Conservation (phyloP, 225 moss, liverwort and hornwort species). For the Polytrichum commune region DNA sequence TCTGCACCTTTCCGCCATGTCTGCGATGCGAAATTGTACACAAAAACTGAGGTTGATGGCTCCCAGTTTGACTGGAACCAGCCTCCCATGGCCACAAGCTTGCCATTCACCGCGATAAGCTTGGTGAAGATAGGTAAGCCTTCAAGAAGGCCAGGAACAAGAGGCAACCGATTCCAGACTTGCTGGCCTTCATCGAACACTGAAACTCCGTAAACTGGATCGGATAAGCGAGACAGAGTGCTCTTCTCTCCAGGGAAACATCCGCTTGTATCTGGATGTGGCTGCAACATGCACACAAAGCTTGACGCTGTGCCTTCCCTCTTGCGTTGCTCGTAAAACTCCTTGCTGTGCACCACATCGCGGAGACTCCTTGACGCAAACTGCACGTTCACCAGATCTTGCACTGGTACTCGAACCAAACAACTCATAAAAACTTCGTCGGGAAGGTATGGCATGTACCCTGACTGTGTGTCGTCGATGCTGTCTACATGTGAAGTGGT, state of each 20-base stretch:
- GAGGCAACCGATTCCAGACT: conserved; percentile 68
- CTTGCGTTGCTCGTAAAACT: conserved; percentile 57
- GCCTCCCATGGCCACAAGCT: conserved; percentile 70
- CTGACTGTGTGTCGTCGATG: neutral
- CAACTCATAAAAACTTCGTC: conserved; percentile 80
- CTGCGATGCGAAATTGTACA: conserved; percentile 65
- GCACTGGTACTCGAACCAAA: conserved; percentile 62
- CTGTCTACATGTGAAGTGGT: no score
- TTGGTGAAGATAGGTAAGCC: conserved; percentile 81
- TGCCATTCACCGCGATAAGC: conserved; percentile 43
- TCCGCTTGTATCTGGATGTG: conserved; percentile 19
- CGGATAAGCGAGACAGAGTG: conserved; percentile 18
- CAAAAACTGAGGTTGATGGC: conserved; percentile 58
- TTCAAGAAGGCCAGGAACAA: conserved; percentile 50
- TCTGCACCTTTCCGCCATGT: conserved; percentile 62
- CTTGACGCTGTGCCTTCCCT: conserved; percentile 53
- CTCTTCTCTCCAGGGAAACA: conserved; percentile 23
- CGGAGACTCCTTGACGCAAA: conserved; percentile 56
- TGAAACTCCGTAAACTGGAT: conserved; percentile 66
- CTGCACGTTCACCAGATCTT: conserved; percentile 54
- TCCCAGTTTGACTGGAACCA: conserved; percentile 85
- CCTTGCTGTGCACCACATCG: conserved; percentile 33
- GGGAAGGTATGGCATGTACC: conserved; percentile 53
- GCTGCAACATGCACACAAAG: conserved; percentile 69
- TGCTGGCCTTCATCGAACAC: conserved; percentile 42